These are phyloP conservation scores for Puccinia novopanici DNA, from an alignment of 1,284 basidiomycete species.

Conservation along the genomic window DNA sequence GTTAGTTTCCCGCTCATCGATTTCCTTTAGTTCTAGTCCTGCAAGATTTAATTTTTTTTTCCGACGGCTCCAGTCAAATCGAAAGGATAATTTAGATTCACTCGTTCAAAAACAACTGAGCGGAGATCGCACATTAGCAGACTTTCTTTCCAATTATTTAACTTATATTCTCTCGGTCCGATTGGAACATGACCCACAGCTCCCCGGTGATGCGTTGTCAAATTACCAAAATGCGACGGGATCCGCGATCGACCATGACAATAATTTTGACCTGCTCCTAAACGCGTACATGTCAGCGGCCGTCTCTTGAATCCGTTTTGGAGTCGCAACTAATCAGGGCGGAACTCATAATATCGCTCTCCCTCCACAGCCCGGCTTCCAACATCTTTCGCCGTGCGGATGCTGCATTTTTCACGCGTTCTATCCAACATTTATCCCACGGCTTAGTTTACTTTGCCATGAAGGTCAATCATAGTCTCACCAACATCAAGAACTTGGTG, in stretches of 20 bases:
- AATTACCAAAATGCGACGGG: neutral
- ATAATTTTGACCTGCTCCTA: conserved; percentile 40
- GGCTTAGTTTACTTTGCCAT: conserved; percentile 43
- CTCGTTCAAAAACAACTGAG: conserved; percentile 28
- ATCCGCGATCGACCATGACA: conserved; percentile 11
- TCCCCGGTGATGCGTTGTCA: neutral
- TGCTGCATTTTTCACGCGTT: conserved; percentile 44
- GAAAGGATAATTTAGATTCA: conserved; percentile 21
- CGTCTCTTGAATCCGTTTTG: neutral
- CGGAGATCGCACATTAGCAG: conserved; percentile 30
- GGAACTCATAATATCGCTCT: neutral
- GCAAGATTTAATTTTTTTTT: no score
- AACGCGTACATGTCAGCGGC: conserved; percentile 43
- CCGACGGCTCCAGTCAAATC: neutral
- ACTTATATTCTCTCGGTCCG: conserved; percentile 21
- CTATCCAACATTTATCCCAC: conserved; percentile 36
- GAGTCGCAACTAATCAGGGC: no score
- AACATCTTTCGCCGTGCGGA: conserved; percentile 44
- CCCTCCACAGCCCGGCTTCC: conserved; percentile 28
- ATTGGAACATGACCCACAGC: neutral
- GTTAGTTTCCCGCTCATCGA: conserved; percentile 2
- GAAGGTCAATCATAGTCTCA: conserved; percentile 26
- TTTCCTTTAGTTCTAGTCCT: neutral
- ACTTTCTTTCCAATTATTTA: conserved; percentile 44
- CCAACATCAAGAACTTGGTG: neutral